Conservation (phyloP, 2,329 filamentous ascomycete genomes). For the Penicillium sp. region DNA sequence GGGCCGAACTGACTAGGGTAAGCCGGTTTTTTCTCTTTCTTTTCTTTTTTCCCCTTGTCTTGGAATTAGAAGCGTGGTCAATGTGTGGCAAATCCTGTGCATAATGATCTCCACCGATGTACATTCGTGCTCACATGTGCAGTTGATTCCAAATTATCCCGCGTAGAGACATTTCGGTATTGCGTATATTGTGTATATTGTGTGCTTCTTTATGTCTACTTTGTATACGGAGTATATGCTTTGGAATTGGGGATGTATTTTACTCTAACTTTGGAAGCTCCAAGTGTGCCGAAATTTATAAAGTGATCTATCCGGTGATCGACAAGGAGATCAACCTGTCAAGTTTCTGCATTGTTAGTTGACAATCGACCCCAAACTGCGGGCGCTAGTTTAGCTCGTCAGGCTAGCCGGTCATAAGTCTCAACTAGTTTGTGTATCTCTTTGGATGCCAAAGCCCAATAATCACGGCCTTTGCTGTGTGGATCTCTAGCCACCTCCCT, state of each 20-base stretch:
- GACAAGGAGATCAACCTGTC: neutral
- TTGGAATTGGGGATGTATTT: neutral
- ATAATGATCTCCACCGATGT: conserved; percentile 1
- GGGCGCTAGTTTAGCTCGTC: neutral
- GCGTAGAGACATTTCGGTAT: neutral
- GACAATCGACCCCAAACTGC: neutral
- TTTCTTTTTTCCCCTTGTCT: neutral
- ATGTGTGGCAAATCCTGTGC: conserved; percentile 17
- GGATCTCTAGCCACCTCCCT: neutral
- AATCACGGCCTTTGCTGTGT: neutral
- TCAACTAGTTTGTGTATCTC: neutral
- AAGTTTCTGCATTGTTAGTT: neutral
- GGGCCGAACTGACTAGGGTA: conserved; percentile 11
- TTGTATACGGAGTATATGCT: too few relatives aligned
- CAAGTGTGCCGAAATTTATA: neutral
- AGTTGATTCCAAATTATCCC: conserved; percentile 11
- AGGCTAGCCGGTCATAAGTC: neutral
- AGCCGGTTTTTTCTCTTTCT: conserved; percentile 5
- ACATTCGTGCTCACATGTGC: conserved; percentile 1
- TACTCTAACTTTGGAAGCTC: neutral
- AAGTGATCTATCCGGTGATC: neutral
- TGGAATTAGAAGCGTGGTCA: conserved; percentile 14
- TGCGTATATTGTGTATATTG: neutral
- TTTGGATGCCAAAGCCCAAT: neutral
- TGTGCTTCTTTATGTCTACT: neutral